A percentile compares a stretch with the other conserved stretches of the same genome.
Conservation (phyloP, 2,329 filamentous ascomycete species). For the Aspergillus brasiliensis region DNA sequence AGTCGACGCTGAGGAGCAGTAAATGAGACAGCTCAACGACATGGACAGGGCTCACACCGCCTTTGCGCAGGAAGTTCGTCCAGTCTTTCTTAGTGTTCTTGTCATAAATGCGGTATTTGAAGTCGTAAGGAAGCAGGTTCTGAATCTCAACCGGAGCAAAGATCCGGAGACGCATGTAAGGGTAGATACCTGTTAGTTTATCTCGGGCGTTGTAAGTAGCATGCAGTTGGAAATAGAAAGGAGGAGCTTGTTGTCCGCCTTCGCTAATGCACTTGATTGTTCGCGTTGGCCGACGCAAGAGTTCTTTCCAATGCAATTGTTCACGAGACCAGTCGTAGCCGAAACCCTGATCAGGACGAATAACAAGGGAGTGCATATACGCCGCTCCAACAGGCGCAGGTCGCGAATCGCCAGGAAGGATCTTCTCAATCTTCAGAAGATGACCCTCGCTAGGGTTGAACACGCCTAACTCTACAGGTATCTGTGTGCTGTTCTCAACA, state of each 20-base stretch:
- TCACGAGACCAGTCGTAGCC: constrained; percentile 95
- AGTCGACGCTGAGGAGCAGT: constrained; percentile 86
- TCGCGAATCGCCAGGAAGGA: constrained; percentile 84
- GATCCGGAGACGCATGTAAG: constrained; percentile 89
- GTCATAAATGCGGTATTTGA: constrained; percentile 99
- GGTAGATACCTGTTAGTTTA: constrained; percentile 80
- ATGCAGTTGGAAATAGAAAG: constrained; percentile 96
- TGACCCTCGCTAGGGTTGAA: constrained; percentile 86
- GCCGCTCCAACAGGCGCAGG: constrained; percentile 91
- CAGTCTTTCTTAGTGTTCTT: constrained; percentile 98
- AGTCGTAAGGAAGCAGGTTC: constrained; percentile 93
- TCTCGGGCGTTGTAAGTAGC: constrained; percentile 81
- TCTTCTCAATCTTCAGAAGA: constrained; percentile 96
- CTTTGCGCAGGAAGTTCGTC: constrained; percentile 96
- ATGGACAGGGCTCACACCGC: constrained; percentile 94
- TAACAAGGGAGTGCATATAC: constrained; percentile 81
- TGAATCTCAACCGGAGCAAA: constrained; percentile 92
- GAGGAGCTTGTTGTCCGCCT: constrained; percentile 70
- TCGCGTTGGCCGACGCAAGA: constrained; percentile 79
- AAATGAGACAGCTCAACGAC: constrained; percentile 95
- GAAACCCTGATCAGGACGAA: constrained; percentile 93
- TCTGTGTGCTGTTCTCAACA: constrained; percentile 95
- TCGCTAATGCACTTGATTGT: constrained; percentile 90
- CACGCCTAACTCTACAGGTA: constrained; percentile 89
- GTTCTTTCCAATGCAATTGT: constrained; percentile 86